Evolutionary conservation across 495 filamentous ascomycete genomes (phyloP).

Genomic region (Trichoderma asperelloides): DNA sequence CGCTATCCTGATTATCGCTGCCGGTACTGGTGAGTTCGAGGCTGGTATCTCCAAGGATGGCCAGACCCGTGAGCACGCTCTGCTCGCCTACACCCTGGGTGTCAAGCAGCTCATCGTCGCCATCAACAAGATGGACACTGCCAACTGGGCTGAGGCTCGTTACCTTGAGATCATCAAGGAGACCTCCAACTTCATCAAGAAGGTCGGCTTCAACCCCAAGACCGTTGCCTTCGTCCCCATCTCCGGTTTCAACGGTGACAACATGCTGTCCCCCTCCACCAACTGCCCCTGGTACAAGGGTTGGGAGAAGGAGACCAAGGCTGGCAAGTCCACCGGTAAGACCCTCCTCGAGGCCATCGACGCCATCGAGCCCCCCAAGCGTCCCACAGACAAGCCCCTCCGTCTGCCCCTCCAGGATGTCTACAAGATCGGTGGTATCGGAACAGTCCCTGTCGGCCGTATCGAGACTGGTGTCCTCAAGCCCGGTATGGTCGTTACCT

Average conservation of each 20-base stretch:
- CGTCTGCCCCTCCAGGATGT: slow-evolving; percentile 99
- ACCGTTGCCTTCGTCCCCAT: slow-evolving; percentile 95
- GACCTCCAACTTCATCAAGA: slow-evolving; percentile 99
- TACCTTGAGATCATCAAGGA: slow-evolving; percentile 99
- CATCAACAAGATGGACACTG: slow-evolving; percentile 99
- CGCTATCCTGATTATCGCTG: slow-evolving; percentile 99
- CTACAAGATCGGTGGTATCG: slow-evolving; percentile 99
- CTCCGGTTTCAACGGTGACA: slow-evolving; percentile 99
- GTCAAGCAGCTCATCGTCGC: slow-evolving; percentile 99
- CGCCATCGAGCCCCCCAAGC: slow-evolving; percentile 83
- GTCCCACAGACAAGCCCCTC: slow-evolving; percentile 95
- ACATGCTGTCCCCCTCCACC: slow-evolving; percentile 88
- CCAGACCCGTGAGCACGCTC: slow-evolving; percentile 99
- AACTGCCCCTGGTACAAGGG: slow-evolving; percentile 99
- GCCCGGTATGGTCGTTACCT: slow-evolving; percentile 95
- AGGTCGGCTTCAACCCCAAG: slow-evolving; percentile 99
- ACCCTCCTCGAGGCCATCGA: slow-evolving; percentile 99
- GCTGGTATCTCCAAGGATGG: slow-evolving; percentile 99
- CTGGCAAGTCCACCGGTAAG: slow-evolving; percentile 81
- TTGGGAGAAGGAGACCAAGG: slow-evolving; percentile 99
- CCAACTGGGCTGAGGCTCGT: slow-evolving; percentile 93
- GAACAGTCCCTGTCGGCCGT: slow-evolving; percentile 98
- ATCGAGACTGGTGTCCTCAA: slow-evolving; percentile 98
- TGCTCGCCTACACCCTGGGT: slow-evolving; percentile 99
- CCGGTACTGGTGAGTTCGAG: slow-evolving; percentile 99